These are phyloP conservation scores for Metschnikowia colocasiae DNA, from an alignment of 805 yeast genomes.

Conservation along the genomic window DNA sequence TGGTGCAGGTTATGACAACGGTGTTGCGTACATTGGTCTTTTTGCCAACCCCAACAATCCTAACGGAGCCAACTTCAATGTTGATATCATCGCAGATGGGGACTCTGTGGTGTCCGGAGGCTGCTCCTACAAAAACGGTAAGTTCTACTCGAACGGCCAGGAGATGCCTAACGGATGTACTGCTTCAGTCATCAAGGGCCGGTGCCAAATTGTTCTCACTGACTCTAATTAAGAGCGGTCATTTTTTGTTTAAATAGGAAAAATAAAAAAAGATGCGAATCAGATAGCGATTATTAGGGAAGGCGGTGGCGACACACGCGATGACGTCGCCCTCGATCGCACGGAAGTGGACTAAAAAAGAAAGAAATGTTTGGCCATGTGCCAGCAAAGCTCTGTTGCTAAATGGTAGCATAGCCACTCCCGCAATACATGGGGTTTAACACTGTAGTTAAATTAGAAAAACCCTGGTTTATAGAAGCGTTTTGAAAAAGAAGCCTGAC, in stretches of 20 bases:
- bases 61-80: conserved; percentile 53
- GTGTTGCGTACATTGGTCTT: conserved; percentile 75
- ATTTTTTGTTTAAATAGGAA: background rate
- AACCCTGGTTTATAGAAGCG: no score
- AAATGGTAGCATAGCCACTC: no score
- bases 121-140: conserved; percentile 79
- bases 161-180: conserved; percentile 86
- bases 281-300: no score
- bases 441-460: no score
- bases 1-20: conserved; percentile 80
- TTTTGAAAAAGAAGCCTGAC: no score
- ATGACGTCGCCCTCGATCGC: no score
- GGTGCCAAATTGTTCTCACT: conserved; percentile 71
- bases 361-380: no score
- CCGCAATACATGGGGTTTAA: no score
- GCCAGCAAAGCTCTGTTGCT: no score
- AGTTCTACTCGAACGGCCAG: conserved; percentile 47
- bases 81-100: conserved; percentile 66
- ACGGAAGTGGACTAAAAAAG: no score
- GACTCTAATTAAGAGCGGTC: background rate
- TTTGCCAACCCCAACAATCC: conserved; percentile 93
- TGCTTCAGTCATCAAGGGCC: conserved; percentile 80
- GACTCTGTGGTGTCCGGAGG: conserved; percentile 63
- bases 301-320: no score
- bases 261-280: no score